Base-by-base conservation (phyloP, 2,329 filamentous ascomycete species). In the Alternaria rosae region DNA sequence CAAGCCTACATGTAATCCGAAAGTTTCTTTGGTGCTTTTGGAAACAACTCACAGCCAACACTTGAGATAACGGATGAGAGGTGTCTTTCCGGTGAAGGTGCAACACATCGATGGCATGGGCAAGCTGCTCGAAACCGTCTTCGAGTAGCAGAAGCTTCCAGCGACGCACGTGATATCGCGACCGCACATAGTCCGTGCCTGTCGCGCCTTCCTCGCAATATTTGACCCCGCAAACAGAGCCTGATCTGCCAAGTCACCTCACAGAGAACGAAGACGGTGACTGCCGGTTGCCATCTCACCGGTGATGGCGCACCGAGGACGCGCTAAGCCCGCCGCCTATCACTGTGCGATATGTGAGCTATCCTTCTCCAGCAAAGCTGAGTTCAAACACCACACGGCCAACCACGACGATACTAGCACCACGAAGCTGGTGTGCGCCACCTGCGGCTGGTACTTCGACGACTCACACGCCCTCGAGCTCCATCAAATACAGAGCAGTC, bases 391-490 rank as follows among this genome's bases (percentile, higher is more conserved):
- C 13, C 73, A 76, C 38, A 60, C 62, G n/a, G 52, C 23, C 9
- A 52, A 59, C 4, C 66, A 73, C n/a, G 25, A 48, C 17, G 66
- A 71, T 11, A 48, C 9, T 20, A 17, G 48, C 17, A 23, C 60
- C 3, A 15, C 53, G 4, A 17, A 41, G 10, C 23, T 57, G 23
- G n/a, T 44, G 8, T 75, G 70, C 38, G n/a, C 51, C 3, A 28
- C 41, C 0, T 76, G 74, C 50, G 13, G 45, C 0, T 68, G 62
- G 56, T 23, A 41, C 2, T 75, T 73, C 21, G 25, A 54, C 11
- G 70, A 74, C 57, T 59, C 61, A 3, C 52, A 69, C n/a, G 64
- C 64, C 1, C 66, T 76, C 1, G 72, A 75, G 32, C 28, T 57
- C 0, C 74, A 76, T 38, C 51, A 56, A 32, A 57, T 62, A 13